These are phyloP conservation scores for Tulasnella sp. DNA, from an alignment of 768 basidiomycete genomes.

Conservation along the genomic window DNA sequence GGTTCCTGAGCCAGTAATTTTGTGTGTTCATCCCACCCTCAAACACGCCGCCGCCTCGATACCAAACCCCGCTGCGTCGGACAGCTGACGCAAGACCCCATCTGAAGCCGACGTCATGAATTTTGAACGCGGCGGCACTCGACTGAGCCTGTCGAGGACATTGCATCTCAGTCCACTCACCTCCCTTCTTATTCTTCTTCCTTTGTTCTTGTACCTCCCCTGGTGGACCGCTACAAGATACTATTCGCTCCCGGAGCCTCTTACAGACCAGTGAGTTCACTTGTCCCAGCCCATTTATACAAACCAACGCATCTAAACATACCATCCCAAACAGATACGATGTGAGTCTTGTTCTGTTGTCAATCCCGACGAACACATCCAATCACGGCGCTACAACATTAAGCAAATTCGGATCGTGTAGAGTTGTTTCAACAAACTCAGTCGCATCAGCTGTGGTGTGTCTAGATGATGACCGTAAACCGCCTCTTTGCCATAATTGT, in stretches of 20 bases:
- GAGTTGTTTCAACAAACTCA: no score
- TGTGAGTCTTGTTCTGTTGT: no score
- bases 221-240: not conserved
- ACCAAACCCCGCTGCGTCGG: not conserved
- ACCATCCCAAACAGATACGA: not conserved
- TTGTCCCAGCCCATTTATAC: not conserved
- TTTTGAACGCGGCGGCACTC: not conserved
- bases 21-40: not conserved
- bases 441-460: no score
- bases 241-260: slow-evolving; percentile 4
- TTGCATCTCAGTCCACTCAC: not conserved
- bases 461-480: no score
- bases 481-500: no score
- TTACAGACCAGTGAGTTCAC: slow-evolving; percentile 3
- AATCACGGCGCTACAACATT: no score
- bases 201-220: slow-evolving; percentile 12
- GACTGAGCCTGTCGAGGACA: not conserved
- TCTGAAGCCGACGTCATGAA: not conserved
- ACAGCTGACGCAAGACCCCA: not conserved
- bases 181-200: slow-evolving; percentile 5
- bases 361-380: no score
- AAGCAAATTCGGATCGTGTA: no score
- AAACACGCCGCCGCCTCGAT: not conserved
- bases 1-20: not conserved
- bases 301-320: not conserved